phyloP scores from a whole-genome alignment of 2,329 filamentous ascomycete species.

The Septoria linicola region DNA sequence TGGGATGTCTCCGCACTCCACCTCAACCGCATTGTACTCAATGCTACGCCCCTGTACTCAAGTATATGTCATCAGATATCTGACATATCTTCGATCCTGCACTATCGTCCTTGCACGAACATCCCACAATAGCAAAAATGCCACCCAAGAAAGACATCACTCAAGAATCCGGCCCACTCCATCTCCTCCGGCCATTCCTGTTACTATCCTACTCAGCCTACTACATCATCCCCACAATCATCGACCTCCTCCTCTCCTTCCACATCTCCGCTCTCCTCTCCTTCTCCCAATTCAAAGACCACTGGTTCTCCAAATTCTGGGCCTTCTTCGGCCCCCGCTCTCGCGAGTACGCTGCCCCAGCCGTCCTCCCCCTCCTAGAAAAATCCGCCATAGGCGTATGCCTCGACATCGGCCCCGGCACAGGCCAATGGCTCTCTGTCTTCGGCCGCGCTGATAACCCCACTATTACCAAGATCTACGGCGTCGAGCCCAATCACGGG shows the following conservation, averaged over 20 bases:
- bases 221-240: conserved; percentile 55
- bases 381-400: conserved; percentile 54
- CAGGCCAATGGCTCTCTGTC: conserved; percentile 60
- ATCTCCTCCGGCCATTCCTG: conserved; percentile 38
- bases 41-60: no score
- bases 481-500: conserved; percentile 62
- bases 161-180: conserved; percentile 28
- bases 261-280: conserved; percentile 31
- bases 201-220: conserved; percentile 53
- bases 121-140: conserved; percentile 8
- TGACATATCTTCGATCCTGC: not conserved
- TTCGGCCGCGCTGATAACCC: conserved; percentile 42
- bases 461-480: conserved; percentile 52
- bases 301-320: conserved; percentile 66
- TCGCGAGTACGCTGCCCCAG: conserved; percentile 43
- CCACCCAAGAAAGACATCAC: conserved; percentile 12
- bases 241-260: conserved; percentile 38
- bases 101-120: not conserved
- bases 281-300: conserved; percentile 38
- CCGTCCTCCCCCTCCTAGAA: conserved; percentile 55
- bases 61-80: no score
- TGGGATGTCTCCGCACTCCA: not conserved
- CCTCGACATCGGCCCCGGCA: conserved; percentile 63
- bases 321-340: conserved; percentile 52
- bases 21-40: not conserved